Evolutionary conservation across 75 land plant species (phyloP), one percentile per base, ranked within the genome.

Genomic region (Ceratopteris richardii): DNA sequence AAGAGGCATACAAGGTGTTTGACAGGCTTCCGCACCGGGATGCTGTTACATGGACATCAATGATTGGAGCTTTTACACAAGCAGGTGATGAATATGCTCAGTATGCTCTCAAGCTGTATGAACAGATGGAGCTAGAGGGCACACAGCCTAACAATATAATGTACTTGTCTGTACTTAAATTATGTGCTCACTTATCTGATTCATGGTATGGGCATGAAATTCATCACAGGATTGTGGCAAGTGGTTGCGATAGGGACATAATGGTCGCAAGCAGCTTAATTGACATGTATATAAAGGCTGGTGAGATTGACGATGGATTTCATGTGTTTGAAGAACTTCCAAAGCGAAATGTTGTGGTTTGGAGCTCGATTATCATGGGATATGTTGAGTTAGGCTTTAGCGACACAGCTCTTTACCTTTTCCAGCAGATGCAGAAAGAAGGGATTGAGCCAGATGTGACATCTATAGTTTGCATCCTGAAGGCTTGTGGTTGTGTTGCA

Each of bases 131-230:
- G 14, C 3, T 19, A 4, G 28, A 52, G 27, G 25, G 29, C 14
- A 23, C 27, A 52, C 14, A 52, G 14, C 54, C 54, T 11, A 26
- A 52, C 14, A 26, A 11, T 11, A 28, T 52, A 0, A 64, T 72
- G 0, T 78, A 64, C 52, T 48, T 68, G 1, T 25, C 67, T 20
- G 62, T 78, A 29, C 36, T 63, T 20, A 27, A 54, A 24, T 60
- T 60, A 1, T 63, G 65, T 24, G 26, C 59, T 4, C 20, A 2
- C 29, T 22, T 26, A 23, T n/a, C 20, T 30, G 56, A 14, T 23
- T 25, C 36, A 16, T 31, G 54, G 0, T 17, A 36, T 60, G 65
- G 65, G 2, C 56, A 53, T 18, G 42, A 54, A 24, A 54, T 63
- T 17, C 57, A 63, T 23, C 26, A 25, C 6, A 2, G 28, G 18